Evolutionary conservation across 768 basidiomycete genomes (phyloP).

Genomic region (Hypholoma fasciculare): DNA sequence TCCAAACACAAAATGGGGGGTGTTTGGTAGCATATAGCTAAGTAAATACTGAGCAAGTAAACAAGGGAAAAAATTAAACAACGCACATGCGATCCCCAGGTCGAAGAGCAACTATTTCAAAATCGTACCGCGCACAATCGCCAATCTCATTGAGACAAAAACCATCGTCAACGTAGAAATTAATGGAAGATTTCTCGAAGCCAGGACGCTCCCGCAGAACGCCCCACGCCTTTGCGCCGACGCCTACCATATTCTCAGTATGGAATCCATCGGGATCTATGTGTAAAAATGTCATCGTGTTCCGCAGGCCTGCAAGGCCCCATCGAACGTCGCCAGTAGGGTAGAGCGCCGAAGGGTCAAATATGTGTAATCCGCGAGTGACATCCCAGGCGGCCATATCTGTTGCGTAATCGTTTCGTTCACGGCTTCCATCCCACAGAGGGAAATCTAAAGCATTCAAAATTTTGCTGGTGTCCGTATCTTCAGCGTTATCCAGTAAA

Average conservation of each 20-base stretch:
- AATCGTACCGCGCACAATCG: constrained; percentile 1
- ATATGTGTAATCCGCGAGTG: not conserved
- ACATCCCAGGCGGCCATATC: constrained; percentile 11
- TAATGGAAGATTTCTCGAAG: not conserved
- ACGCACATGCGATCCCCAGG: constrained; percentile 8
- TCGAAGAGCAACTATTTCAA: constrained; percentile 9
- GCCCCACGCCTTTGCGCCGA: constrained; percentile 8
- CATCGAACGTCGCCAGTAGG: not conserved
- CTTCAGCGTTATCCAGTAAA: not conserved
- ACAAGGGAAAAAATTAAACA: not conserved
- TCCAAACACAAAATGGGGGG: constrained; percentile 12
- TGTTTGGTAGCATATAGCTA: constrained; percentile 11
- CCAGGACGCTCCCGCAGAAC: not conserved
- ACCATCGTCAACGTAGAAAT: not conserved
- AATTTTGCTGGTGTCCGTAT: not conserved
- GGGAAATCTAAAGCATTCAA: constrained; percentile 14
- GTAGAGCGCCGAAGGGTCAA: not conserved
- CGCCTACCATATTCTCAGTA: not conserved
- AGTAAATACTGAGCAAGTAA: not conserved
- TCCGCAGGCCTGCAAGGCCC: not conserved
- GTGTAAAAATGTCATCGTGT: constrained; percentile 7
- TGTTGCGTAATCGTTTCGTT: not conserved
- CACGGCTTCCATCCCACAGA: not conserved
- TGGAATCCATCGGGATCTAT: constrained; percentile 3
- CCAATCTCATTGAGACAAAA: constrained; percentile 10